A percentile compares a stretch with the other conserved stretches of the same genome.
These are phyloP conservation scores for Isatis lusitanica DNA, from an alignment of 441 rosid genomes.

Conservation along the genomic window DNA sequence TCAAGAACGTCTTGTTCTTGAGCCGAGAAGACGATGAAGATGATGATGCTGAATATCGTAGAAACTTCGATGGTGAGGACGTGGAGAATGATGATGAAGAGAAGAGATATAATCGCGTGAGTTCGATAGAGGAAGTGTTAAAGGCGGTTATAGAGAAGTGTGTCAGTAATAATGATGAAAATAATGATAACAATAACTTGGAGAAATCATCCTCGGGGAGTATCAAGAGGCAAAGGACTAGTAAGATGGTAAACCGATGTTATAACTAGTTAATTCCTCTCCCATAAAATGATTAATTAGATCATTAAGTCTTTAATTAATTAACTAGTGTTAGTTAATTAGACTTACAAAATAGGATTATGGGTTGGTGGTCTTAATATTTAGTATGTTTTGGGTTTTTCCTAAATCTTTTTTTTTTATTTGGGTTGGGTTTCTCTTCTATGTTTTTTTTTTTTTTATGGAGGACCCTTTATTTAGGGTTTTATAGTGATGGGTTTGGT, in stretches of 20 bases:
- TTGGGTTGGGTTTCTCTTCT: slow-evolving; percentile 36
- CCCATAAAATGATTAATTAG: neutral
- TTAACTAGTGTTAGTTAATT: slow-evolving; percentile 29
- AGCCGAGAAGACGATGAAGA: slow-evolving; percentile 76
- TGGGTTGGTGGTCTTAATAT: slow-evolving; percentile 23
- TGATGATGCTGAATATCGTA: slow-evolving; percentile 23
- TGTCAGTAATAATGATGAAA: slow-evolving; percentile 31
- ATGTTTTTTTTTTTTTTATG: slow-evolving; percentile 34
- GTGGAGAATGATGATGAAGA: slow-evolving; percentile 32
- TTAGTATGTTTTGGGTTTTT: neutral
- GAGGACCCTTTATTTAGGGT: slow-evolving; percentile 36
- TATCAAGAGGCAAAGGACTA: slow-evolving; percentile 89
- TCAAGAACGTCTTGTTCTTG: slow-evolving; percentile 80
- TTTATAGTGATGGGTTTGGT: slow-evolving; percentile 25
- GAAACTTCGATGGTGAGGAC: slow-evolving; percentile 28
- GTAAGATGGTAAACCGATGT: slow-evolving; percentile 42
- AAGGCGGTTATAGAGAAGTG: slow-evolving; percentile 89
- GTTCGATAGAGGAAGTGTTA: slow-evolving; percentile 84
- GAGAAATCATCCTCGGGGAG: slow-evolving; percentile 77
- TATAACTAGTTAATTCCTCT: slow-evolving; percentile 11
- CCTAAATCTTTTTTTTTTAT: neutral
- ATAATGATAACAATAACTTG: slow-evolving; percentile 44
- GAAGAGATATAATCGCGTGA: slow-evolving; percentile 45
- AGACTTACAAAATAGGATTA: slow-evolving; percentile 17
- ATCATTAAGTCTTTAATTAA: slow-evolving; percentile 54